Percentiles rank a stretch among this genome's conserved stretches.
phyloP scores from a whole-genome alignment of 2,329 filamentous ascomycete genomes.

The Penicillium concentricum region DNA sequence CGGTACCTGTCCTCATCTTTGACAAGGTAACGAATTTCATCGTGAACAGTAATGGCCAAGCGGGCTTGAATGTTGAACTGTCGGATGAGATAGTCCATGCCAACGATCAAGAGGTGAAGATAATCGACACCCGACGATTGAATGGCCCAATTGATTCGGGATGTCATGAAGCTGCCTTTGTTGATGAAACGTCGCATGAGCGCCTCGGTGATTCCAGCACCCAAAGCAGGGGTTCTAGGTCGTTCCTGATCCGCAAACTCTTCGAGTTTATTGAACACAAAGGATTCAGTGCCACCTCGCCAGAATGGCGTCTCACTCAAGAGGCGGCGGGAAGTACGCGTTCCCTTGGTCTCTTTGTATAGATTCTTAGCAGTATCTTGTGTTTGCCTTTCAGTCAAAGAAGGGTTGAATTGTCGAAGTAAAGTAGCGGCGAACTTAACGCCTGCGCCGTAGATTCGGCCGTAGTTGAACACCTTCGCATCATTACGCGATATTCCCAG shows the following conservation, averaged over 20 bases:
- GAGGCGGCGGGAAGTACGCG: constrained; percentile 72
- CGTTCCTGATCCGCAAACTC: constrained; percentile 94
- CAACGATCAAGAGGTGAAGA: constrained; percentile 85
- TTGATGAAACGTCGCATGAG: constrained; percentile 83
- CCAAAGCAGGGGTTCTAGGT: constrained; percentile 86
- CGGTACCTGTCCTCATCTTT: constrained; percentile 82
- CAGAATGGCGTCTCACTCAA: constrained; percentile 79
- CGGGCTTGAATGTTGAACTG: constrained; percentile 83
- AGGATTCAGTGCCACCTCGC: constrained; percentile 93
- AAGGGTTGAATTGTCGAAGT: constrained; percentile 89
- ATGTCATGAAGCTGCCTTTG: constrained; percentile 90
- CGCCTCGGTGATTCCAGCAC: constrained; percentile 93
- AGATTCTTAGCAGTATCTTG: constrained; percentile 72
- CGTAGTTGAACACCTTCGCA: constrained; percentile 98
- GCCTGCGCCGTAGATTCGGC: constrained; percentile 96
- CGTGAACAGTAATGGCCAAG: constrained; percentile 90
- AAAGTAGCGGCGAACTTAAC: constrained; percentile 89
- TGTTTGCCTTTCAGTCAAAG: constrained; percentile 75
- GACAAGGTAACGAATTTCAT: constrained; percentile 94
- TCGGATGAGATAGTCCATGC: constrained; percentile 89
- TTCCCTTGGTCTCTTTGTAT: constrained; percentile 87
- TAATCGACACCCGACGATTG: constrained; percentile 98
- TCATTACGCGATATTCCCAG: constrained; percentile 91
- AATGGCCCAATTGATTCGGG: constrained; percentile 98
- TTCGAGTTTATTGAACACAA: constrained; percentile 97